These are phyloP conservation scores for Solanum commersonii DNA, from an alignment of 257 asterid species.

Conservation along the genomic window DNA sequence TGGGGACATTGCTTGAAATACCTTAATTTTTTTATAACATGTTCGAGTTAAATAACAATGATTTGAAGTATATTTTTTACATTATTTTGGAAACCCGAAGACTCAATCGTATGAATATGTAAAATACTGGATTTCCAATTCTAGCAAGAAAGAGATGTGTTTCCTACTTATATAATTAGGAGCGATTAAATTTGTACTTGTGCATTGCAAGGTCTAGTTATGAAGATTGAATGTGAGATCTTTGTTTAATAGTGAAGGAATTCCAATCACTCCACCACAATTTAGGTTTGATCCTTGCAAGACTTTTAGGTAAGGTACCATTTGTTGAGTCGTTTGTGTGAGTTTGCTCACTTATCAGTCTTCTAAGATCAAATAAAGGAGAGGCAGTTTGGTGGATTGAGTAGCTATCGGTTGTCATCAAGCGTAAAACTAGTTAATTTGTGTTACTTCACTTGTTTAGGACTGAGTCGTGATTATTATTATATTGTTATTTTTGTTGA, in stretches of 20 bases:
- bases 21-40: no score
- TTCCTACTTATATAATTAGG: no score
- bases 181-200: background rate
- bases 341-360: background rate
- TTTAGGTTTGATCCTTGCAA: background rate
- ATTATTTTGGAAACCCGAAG: fast-evolving
- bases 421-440: background rate
- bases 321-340: background rate
- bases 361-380: background rate
- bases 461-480: background rate
- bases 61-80: no score
- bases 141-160: no score
- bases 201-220: background rate
- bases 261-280: background rate
- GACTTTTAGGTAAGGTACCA: background rate
- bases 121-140: no score
- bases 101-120: no score
- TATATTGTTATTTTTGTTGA: background rate
- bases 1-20: background rate
- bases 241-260: background rate
- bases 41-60: no score
- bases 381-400: background rate
- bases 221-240: fast-evolving
- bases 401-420: background rate
- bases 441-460: background rate